Evolutionary conservation across 2,329 filamentous ascomycete genomes (phyloP).

Genomic region (Penicillium fuscoglaucum): DNA sequence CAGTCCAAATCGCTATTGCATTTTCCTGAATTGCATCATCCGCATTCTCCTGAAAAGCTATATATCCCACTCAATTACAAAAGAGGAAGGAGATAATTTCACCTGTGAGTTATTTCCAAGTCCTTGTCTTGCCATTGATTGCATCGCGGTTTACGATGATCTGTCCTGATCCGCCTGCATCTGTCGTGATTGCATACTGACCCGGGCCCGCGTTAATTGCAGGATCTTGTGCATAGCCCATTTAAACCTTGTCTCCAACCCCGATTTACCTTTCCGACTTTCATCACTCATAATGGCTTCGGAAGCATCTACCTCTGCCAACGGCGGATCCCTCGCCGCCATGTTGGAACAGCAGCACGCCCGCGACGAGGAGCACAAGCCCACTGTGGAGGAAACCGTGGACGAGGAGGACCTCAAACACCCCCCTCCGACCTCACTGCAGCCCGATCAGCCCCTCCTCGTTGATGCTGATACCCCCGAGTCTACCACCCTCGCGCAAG

Average conservation of each 20-base stretch:
- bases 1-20: conserved; percentile 11
- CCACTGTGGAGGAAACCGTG: conserved; percentile 74
- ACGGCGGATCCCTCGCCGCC: conserved; percentile 52
- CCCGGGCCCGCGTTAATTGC: conserved; percentile 17
- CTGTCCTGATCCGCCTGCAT: not conserved
- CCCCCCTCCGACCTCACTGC: conserved; percentile 52
- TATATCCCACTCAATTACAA: conserved; percentile 5
- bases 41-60: conserved; percentile 10
- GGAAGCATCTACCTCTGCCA: conserved; percentile 34
- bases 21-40: conserved; percentile 8
- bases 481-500: conserved; percentile 26
- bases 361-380: conserved; percentile 56
- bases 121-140: not conserved
- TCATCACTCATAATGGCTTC: conserved; percentile 33
- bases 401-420: conserved; percentile 73
- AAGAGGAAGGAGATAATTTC: not conserved
- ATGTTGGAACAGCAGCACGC: conserved; percentile 56
- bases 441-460: conserved; percentile 17
- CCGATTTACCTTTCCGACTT: conserved; percentile 5
- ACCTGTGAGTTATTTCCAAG: conserved; percentile 10
- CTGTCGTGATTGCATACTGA: conserved; percentile 17
- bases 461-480: conserved; percentile 8
- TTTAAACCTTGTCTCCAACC: conserved; percentile 3
- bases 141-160: not conserved
- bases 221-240: conserved; percentile 18